These are phyloP conservation scores for Blastocystis sp. DNA, from an alignment of 352 stramenopile species.

Conservation along the genomic window DNA sequence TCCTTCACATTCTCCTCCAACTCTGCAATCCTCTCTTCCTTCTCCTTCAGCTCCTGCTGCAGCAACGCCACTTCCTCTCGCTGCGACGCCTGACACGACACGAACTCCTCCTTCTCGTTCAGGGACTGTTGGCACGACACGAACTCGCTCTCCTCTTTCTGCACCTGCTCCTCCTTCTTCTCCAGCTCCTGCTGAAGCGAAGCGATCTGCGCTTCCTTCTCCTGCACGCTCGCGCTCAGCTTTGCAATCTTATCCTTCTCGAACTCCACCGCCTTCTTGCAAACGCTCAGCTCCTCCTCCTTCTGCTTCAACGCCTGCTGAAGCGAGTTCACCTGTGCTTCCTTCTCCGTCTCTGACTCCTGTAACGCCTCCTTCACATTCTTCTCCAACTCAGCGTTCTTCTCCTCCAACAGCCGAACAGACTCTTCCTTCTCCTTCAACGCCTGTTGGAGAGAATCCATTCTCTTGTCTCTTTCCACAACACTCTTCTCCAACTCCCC, in stretches of 20 bases:
- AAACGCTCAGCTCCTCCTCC: not conserved
- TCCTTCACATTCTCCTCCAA: too few species aligned
- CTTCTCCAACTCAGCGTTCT: not conserved
- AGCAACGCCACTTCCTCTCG: not conserved
- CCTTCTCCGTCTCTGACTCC: not conserved
- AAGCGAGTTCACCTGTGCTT: not conserved
- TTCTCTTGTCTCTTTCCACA: too few species aligned
- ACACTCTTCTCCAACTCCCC: too few species aligned
- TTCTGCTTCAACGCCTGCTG: not conserved
- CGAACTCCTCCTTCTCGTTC: not conserved
- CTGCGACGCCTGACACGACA: not conserved
- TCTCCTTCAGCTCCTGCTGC: not conserved
- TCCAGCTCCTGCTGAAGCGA: not conserved
- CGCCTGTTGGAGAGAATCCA: not conserved
- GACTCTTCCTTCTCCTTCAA: not conserved
- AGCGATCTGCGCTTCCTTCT: not conserved
- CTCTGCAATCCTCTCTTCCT: not conserved
- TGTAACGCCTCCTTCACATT: not conserved
- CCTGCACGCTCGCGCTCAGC: not conserved
- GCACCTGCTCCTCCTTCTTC: not conserved
- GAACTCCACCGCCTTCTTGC: not conserved
- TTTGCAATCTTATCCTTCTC: not conserved
- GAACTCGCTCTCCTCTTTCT: not conserved
- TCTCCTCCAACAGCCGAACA: not conserved
- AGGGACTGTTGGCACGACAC: not conserved